A percentile compares a stretch with the other conserved stretches of the same genome.
Evolutionary conservation across 352 stramenopile species (phyloP).

Genomic region (Phytopythium aichiense): DNA sequence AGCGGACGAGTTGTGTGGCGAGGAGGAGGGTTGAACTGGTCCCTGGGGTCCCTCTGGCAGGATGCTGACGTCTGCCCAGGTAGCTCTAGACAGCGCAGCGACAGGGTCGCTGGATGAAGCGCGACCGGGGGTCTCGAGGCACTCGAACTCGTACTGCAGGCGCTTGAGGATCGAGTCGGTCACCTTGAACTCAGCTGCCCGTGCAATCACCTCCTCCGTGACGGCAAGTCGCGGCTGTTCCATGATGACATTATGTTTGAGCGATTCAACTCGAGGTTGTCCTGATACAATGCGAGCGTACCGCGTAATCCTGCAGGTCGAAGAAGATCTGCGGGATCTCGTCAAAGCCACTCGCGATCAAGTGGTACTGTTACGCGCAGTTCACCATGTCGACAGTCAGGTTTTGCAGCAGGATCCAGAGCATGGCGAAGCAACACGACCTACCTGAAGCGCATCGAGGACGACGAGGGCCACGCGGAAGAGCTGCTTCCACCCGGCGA

Average conservation of each 20-base stretch:
- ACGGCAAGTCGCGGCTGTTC: conserved; percentile 27
- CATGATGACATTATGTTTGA: background rate
- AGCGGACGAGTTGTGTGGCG: background rate
- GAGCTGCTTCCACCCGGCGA: conserved; percentile 70
- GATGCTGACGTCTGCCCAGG: background rate
- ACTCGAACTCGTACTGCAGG: conserved; percentile 30
- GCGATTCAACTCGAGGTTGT: background rate
- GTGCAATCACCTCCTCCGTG: conserved; percentile 15
- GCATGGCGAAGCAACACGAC: background rate
- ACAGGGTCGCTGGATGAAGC: background rate
- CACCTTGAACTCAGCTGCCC: conserved; percentile 33
- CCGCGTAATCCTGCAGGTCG: conserved; percentile 57
- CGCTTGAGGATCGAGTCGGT: conserved; percentile 26
- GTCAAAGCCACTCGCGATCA: conserved; percentile 60
- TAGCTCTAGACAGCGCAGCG: background rate
- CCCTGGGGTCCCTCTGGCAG: background rate
- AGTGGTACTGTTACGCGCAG: conserved; percentile 24
- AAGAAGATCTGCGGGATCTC: conserved; percentile 77
- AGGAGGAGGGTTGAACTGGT: background rate
- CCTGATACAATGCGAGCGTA: conserved; percentile 15
- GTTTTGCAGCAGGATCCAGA: too few relatives aligned
- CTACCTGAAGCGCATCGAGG: conserved; percentile 45
- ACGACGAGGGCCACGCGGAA: conserved; percentile 62
- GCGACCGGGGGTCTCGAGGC: conserved; percentile 4
- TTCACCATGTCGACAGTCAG: background rate